A percentile compares a stretch with the other conserved stretches of the same genome.
These are phyloP conservation scores for Viridothelium virens DNA, from an alignment of 495 filamentous ascomycete species.

Conservation along the genomic window DNA sequence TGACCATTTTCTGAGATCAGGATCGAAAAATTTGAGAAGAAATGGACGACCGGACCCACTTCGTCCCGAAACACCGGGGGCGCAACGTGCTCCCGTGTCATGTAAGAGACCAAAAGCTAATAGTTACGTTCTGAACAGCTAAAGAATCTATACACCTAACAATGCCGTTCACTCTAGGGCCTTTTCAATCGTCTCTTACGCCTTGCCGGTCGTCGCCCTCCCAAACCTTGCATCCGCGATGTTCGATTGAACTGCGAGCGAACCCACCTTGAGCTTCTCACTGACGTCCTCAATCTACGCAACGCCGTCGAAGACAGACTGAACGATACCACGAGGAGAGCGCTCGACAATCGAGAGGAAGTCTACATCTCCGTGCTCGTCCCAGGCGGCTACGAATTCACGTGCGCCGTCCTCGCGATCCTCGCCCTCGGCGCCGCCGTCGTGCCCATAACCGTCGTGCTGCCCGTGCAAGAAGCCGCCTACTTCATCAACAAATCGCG, in stretches of 20 bases:
- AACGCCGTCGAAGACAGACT: slow-evolving; percentile 24
- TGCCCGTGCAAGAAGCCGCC: slow-evolving; percentile 40
- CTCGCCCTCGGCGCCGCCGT: slow-evolving; percentile 41
- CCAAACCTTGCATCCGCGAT: slow-evolving; percentile 28
- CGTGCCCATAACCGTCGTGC: slow-evolving; percentile 31
- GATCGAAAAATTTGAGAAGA: neutral
- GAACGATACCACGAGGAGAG: slow-evolving; percentile 11
- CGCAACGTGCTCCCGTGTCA: slow-evolving; percentile 21
- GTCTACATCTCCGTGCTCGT: slow-evolving; percentile 43
- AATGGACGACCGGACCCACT: slow-evolving; percentile 20
- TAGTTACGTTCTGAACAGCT: neutral
- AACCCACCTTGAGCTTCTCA: slow-evolving; percentile 32
- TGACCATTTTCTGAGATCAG: neutral
- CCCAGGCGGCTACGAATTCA: slow-evolving; percentile 44
- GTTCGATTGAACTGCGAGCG: slow-evolving; percentile 19
- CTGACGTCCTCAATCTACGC: slow-evolving; percentile 32
- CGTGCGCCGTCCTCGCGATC: slow-evolving; percentile 41
- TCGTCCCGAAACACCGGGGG: slow-evolving; percentile 19
- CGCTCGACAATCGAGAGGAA: slow-evolving; percentile 29
- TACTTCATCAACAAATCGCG: slow-evolving; percentile 38
- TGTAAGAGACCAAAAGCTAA: neutral
- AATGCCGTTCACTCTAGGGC: slow-evolving; percentile 13
- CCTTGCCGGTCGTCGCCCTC: slow-evolving; percentile 25
- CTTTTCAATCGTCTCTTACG: slow-evolving; percentile 34
- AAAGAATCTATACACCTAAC: neutral